phyloP scores from a whole-genome alignment of 768 basidiomycete species.

The Boletus huronensis region DNA sequence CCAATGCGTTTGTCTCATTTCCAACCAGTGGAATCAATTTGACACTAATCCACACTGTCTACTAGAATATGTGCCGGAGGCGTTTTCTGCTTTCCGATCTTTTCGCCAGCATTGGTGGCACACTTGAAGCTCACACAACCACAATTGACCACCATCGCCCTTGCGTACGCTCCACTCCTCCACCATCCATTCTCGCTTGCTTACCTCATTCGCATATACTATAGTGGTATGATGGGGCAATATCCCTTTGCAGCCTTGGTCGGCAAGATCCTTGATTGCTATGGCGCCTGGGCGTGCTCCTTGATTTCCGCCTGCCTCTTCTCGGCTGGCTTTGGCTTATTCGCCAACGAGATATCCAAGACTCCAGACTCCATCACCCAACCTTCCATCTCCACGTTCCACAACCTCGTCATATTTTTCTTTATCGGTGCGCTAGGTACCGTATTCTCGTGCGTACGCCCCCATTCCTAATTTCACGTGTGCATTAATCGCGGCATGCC shows the following conservation, averaged over 20 bases:
- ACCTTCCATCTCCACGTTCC: conserved; percentile 45
- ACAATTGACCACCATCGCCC: conserved; percentile 72
- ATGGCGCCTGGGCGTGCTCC: conserved; percentile 69
- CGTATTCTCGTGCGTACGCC: conserved; percentile 61
- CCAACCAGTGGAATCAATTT: background rate
- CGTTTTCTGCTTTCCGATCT: conserved; percentile 73
- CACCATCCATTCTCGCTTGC: background rate
- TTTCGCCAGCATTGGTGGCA: conserved; percentile 59
- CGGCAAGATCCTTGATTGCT: conserved; percentile 63
- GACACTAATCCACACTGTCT: background rate
- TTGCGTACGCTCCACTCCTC: conserved; percentile 59
- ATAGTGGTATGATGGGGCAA: conserved; percentile 81
- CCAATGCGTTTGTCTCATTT: conserved; percentile 54
- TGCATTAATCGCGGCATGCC: background rate
- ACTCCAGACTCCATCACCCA: conserved; percentile 37
- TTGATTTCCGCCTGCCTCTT: conserved; percentile 58
- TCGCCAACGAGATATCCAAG: conserved; percentile 54
- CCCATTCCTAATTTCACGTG: background rate
- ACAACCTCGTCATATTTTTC: conserved; percentile 54
- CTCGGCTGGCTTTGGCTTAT: conserved; percentile 56
- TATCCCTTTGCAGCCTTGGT: conserved; percentile 71
- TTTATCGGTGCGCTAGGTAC: conserved; percentile 64
- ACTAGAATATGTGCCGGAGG: conserved; percentile 73
- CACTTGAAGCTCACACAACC: conserved; percentile 67
- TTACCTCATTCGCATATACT: conserved; percentile 1